Evolutionary conservation across 768 basidiomycete genomes (phyloP), one percentile per base, ranked within the genome.

Genomic region (Ephemerocybe angulata): DNA sequence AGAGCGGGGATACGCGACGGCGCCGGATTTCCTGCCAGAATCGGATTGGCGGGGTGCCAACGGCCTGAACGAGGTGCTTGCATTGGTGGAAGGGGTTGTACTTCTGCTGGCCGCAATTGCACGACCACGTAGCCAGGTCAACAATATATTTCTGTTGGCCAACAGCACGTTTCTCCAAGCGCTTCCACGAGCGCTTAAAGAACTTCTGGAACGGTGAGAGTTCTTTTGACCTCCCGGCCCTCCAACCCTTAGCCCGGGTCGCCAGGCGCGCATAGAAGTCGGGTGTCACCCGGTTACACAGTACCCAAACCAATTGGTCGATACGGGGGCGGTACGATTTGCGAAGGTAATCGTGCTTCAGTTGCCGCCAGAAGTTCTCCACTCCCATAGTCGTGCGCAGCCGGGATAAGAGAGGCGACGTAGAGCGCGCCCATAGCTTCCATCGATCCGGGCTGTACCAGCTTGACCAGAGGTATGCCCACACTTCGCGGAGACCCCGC

Each of bases 401-500:
- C 1, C 62, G 52, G 3, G 66, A 64, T 1, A 71, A 24, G 24
- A 57, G 58, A 0, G 58, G 55, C 11, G 66, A 57, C 7, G 61
- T 58, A 10, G 68, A 69, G 2, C 64, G 55, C 5, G 72, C 69
- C 72, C 70, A 72, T 1, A 72, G 63, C 17, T 47, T 53, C 70
- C 71, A 74, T 59, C 56, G 63, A 15, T 58, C 58, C 2, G 65
- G 66, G 25, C 57, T 30, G 53, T 74, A 72, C 72, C 72, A 74
- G 17, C 50, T 63, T 10, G 62, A 58, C 72, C 72, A 72, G 60
- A 74, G 53, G 44, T 73, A 73, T 2, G 59, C 72, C 69, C 71
- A 72, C 3, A 70, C 69, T 50, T 73, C 67, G 1, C 61, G 42
- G 10, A 74, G 63, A 1, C 63, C 66, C 6, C 65, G 57, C 10